A percentile compares a stretch with the other conserved stretches of the same genome.
Conservation (phyloP, 1,139 yeast genomes). For the Hemisphaericaspora xylofermentans region DNA sequence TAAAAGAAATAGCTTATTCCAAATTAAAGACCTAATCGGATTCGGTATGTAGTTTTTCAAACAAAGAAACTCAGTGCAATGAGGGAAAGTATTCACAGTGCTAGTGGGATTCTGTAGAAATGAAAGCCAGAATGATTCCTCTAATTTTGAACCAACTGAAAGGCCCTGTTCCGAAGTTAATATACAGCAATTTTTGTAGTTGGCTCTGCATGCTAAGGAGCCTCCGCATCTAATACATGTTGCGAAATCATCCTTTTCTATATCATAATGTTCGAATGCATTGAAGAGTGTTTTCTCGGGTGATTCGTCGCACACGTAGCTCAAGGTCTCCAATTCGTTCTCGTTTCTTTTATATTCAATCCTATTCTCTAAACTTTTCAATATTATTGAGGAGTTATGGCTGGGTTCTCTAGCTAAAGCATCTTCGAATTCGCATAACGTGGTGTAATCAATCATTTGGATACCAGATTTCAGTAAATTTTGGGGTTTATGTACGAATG, state of each 20-base stretch:
- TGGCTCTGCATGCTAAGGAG: slow-evolving; percentile 13
- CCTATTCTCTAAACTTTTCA: slow-evolving; percentile 32
- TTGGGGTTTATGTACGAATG: background rate
- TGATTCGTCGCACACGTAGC: background rate
- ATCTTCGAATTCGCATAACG: slow-evolving; percentile 44
- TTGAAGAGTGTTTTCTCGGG: slow-evolving; percentile 8
- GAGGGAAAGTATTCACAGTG: slow-evolving; percentile 48
- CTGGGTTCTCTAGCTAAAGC: slow-evolving; percentile 29
- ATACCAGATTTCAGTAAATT: no score
- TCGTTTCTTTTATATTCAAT: slow-evolving; percentile 22
- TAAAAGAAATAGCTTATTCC: slow-evolving; percentile 38
- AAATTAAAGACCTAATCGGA: slow-evolving; percentile 35
- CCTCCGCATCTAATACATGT: slow-evolving; percentile 28
- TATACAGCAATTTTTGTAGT: slow-evolving; percentile 15
- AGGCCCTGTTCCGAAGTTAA: slow-evolving; percentile 4
- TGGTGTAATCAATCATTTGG: slow-evolving; percentile 31
- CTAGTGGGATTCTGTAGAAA: slow-evolving; percentile 46
- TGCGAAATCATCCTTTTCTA: slow-evolving; percentile 34
- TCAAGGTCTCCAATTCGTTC: slow-evolving; percentile 4
- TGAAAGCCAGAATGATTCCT: slow-evolving; percentile 45
- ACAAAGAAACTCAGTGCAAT: slow-evolving; percentile 43
- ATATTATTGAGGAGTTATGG: slow-evolving; percentile 25
- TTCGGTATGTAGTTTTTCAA: slow-evolving; percentile 43
- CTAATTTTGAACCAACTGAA: slow-evolving; percentile 24
- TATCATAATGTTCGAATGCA: slow-evolving; percentile 25